A percentile compares a stretch with the other conserved stretches of the same genome.
phyloP scores from a whole-genome alignment of 2,329 filamentous ascomycete genomes.

The Capronia coronata region DNA sequence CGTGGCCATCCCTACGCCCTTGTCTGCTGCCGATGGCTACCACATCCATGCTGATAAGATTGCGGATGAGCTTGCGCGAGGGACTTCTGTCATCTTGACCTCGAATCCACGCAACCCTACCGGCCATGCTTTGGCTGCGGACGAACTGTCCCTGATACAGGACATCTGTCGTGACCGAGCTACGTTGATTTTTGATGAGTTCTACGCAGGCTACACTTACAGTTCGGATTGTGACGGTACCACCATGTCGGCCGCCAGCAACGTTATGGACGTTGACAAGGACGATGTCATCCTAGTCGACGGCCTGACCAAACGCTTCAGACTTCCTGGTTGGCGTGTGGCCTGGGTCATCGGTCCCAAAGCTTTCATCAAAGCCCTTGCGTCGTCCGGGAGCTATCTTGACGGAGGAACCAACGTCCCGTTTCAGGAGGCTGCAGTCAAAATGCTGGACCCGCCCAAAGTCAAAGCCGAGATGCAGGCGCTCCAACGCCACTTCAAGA shows the following conservation, averaged over 20 bases:
- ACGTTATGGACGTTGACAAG: constrained; percentile 77
- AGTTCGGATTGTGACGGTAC: constrained; percentile 83
- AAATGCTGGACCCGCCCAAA: constrained; percentile 81
- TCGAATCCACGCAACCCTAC: constrained; percentile 95
- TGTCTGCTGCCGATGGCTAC: constrained; percentile 79
- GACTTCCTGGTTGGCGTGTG: constrained; percentile 91
- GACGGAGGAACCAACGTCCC: constrained; percentile 92
- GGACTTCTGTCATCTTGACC: constrained; percentile 81
- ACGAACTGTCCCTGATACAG: constrained; percentile 82
- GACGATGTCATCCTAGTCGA: constrained; percentile 93
- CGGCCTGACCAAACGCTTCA: constrained; percentile 92
- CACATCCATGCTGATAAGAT: constrained; percentile 92
- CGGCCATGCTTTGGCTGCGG: constrained; percentile 75
- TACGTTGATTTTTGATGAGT: constrained; percentile 92
- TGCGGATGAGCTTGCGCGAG: constrained; percentile 79
- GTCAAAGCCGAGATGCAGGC: constrained; percentile 83
- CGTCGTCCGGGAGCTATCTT: constrained; percentile 85
- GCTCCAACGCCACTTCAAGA: constrained; percentile 81
- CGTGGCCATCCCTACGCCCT: constrained; percentile 75
- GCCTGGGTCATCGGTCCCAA: constrained; percentile 95
- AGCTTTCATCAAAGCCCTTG: constrained; percentile 90
- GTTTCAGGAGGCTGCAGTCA: constrained; percentile 87
- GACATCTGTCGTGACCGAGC: constrained; percentile 85
- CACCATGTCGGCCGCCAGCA: constrained; percentile 82
- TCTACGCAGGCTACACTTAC: constrained; percentile 96